Evolutionary conservation across 2,329 filamentous ascomycete genomes (phyloP).

Genomic region (Pseudogymnoascus sp.): DNA sequence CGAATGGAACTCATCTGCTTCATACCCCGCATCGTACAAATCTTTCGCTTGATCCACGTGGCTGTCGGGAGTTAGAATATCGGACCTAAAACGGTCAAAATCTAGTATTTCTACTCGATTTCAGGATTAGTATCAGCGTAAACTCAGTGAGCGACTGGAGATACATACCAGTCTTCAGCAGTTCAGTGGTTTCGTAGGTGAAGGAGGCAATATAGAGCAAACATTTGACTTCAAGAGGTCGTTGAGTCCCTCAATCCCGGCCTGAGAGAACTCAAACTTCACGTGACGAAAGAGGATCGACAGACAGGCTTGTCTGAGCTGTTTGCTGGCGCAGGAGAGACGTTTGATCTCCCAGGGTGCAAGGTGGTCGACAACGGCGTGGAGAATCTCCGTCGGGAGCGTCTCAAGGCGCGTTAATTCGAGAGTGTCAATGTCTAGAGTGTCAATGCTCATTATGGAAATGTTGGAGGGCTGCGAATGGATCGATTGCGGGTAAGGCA

Average conservation of each 20-base stretch:
- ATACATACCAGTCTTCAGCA: conserved; percentile 13
- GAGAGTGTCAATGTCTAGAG: not conserved
- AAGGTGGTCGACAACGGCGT: conserved; percentile 10
- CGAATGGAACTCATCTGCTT: conserved; percentile 10
- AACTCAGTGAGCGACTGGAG: not conserved
- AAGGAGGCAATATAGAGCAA: conserved; percentile 13
- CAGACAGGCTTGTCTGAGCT: conserved; percentile 12
- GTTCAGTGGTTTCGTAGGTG: conserved; percentile 12
- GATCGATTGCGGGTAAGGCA: conserved; percentile 1
- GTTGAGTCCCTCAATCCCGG: conserved; percentile 12
- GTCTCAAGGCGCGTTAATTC: not conserved
- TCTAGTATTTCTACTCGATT: conserved; percentile 4
- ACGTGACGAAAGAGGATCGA: conserved; percentile 12
- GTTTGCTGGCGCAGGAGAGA: conserved; percentile 13
- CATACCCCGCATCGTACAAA: conserved; percentile 2
- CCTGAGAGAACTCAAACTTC: conserved; percentile 13
- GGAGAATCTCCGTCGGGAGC: conserved; percentile 11
- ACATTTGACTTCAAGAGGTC: conserved; percentile 13
- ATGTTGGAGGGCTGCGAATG: not conserved
- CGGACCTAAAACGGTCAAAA: conserved; percentile 14
- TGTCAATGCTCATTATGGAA: not conserved
- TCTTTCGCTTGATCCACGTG: conserved; percentile 14
- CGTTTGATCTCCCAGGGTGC: conserved; percentile 9
- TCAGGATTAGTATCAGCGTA: conserved; percentile 8
- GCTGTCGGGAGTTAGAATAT: conserved; percentile 13